These are phyloP conservation scores for Fusarium liriodendri DNA, from an alignment of 2,329 filamentous ascomycete species.

Conservation along the genomic window DNA sequence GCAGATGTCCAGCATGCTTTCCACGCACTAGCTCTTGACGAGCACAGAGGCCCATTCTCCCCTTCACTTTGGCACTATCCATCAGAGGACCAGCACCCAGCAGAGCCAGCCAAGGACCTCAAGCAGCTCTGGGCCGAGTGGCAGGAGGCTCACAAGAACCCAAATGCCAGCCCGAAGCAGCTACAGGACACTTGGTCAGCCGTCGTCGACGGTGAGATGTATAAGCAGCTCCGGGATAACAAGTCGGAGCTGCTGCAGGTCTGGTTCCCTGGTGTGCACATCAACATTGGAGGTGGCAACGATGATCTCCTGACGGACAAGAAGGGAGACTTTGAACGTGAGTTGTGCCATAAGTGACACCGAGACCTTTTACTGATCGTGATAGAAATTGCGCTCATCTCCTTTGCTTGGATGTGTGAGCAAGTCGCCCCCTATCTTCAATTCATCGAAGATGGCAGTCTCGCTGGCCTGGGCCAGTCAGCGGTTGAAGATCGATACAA, in stretches of 20 bases:
- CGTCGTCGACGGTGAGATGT: conserved; percentile 35
- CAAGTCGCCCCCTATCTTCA: conserved; percentile 36
- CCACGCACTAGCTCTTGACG: conserved; percentile 66
- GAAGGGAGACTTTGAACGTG: conserved; percentile 41
- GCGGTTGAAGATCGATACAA: conserved; percentile 35
- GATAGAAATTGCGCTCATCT: conserved; percentile 41
- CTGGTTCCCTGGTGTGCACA: conserved; percentile 44
- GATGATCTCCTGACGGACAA: conserved; percentile 33
- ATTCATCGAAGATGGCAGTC: conserved; percentile 18
- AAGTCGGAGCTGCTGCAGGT: conserved; percentile 37
- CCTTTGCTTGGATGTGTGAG: conserved; percentile 44
- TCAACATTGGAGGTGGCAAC: conserved; percentile 42
- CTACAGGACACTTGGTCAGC: conserved; percentile 25
- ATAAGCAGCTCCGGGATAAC: conserved; percentile 21
- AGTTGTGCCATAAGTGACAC: neutral
- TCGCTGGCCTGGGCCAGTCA: conserved; percentile 23
- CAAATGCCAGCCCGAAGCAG: conserved; percentile 14
- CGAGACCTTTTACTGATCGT: neutral
- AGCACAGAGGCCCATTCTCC: conserved; percentile 53
- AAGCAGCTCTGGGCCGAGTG: conserved; percentile 28
- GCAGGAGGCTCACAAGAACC: conserved; percentile 11
- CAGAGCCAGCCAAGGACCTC: conserved; percentile 11
- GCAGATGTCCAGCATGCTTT: conserved; percentile 63
- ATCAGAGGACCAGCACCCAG: conserved; percentile 4
- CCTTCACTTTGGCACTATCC: conserved; percentile 47